phyloP scores from a whole-genome alignment of 768 basidiomycete species.

The Hemileccinum impolitum region DNA sequence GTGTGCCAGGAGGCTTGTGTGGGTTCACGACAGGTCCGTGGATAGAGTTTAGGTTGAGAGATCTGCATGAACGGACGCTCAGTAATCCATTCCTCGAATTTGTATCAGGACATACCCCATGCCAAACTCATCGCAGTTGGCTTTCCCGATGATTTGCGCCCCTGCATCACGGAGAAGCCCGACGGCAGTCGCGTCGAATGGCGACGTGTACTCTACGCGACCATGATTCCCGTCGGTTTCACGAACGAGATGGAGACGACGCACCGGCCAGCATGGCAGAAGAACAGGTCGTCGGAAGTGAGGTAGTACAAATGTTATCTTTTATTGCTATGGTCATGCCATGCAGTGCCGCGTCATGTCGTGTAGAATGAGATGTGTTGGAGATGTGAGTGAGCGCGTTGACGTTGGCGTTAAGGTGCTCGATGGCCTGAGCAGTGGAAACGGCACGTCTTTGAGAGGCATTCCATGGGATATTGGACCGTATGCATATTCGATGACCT shows the following conservation, averaged over 20 bases:
- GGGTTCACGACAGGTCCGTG: constrained; percentile 85
- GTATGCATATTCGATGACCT: no score
- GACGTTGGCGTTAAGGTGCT: constrained; percentile 35
- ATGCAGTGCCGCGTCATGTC: constrained; percentile 29
- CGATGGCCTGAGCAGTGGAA: constrained; percentile 4
- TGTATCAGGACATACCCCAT: constrained; percentile 70
- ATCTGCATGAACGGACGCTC: constrained; percentile 40
- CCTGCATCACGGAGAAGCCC: constrained; percentile 53
- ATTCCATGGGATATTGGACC: no score
- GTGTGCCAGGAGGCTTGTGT: constrained; percentile 31
- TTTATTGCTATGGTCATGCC: constrained; percentile 69
- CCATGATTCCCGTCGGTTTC: neutral
- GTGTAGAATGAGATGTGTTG: neutral
- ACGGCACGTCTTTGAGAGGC: neutral
- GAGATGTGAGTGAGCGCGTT: constrained; percentile 53
- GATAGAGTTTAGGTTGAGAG: constrained; percentile 68
- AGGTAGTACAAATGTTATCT: constrained; percentile 77
- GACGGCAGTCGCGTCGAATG: constrained; percentile 88
- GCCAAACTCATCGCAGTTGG: constrained; percentile 97
- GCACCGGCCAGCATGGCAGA: constrained; percentile 70
- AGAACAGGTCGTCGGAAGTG: constrained; percentile 71
- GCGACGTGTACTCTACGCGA: constrained; percentile 62
- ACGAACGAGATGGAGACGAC: constrained; percentile 4
- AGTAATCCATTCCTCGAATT: neutral
- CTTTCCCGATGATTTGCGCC: constrained; percentile 78